These are phyloP conservation scores for Cudoniella acicularis DNA, from an alignment of 495 filamentous ascomycete species.

Conservation along the genomic window DNA sequence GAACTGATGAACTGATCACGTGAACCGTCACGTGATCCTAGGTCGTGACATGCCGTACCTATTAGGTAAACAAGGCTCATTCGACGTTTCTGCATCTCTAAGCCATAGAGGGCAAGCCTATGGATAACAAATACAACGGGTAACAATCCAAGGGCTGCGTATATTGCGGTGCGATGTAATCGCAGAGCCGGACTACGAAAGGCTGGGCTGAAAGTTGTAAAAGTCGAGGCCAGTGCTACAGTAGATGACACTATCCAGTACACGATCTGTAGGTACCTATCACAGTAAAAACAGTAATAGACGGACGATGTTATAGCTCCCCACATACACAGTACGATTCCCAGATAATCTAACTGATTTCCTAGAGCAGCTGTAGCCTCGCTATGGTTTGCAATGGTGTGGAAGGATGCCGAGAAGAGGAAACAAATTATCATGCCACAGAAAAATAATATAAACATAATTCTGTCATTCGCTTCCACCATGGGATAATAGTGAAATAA, in stretches of 20 bases:
- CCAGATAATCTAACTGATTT: conserved; percentile 47
- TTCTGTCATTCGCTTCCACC: conserved; percentile 33
- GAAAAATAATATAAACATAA: conserved; percentile 45
- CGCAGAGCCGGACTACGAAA: conserved; percentile 77
- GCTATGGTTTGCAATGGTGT: conserved; percentile 48
- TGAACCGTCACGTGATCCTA: too few relatives aligned
- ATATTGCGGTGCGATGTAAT: conserved; percentile 85
- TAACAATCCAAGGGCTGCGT: conserved; percentile 78
- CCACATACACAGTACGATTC: conserved; percentile 53
- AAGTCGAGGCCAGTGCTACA: conserved; percentile 62
- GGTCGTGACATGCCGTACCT: conserved; percentile 63
- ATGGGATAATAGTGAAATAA: conserved; percentile 26
- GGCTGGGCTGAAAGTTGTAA: conserved; percentile 64
- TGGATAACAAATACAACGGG: conserved; percentile 62
- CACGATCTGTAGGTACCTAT: conserved; percentile 25
- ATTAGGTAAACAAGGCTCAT: conserved; percentile 79
- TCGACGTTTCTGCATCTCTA: conserved; percentile 58
- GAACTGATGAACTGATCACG: too few relatives aligned
- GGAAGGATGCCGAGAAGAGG: conserved; percentile 42
- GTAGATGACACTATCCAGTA: conserved; percentile 37
- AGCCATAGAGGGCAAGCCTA: conserved; percentile 50
- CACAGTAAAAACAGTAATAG: conserved; percentile 49
- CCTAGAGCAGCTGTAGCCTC: conserved; percentile 31
- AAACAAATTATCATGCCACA: conserved; percentile 48
- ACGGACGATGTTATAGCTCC: conserved; percentile 45